Evolutionary conservation across 1,284 basidiomycete species (phyloP).

Genomic region (Melanopsichium pennsylvanicum): DNA sequence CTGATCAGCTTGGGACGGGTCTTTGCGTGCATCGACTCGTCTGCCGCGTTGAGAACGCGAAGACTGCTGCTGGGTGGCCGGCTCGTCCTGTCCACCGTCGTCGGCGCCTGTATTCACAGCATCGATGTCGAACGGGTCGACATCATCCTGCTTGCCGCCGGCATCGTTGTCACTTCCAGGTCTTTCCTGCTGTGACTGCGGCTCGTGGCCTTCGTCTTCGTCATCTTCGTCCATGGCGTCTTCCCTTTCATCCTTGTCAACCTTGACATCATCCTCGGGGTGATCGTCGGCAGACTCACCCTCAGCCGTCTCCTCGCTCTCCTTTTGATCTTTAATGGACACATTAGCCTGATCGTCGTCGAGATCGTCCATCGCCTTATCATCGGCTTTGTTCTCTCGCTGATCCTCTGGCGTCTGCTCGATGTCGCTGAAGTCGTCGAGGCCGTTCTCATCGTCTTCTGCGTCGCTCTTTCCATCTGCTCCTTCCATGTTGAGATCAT

Average conservation of each 20-base stretch:
- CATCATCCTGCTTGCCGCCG: constrained; percentile 12
- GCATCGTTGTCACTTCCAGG: constrained; percentile 8
- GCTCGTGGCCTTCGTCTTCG: constrained; percentile 27
- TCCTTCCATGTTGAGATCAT: constrained; percentile 58
- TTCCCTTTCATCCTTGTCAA: constrained; percentile 44
- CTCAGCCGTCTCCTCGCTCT: constrained; percentile 61
- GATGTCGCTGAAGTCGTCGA: constrained; percentile 74
- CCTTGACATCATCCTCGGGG: constrained; percentile 34
- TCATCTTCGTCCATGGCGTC: constrained; percentile 45
- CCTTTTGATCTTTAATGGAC: constrained; percentile 41
- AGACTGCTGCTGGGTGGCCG: constrained; percentile 43
- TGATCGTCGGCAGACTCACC: constrained; percentile 27
- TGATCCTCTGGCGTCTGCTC: constrained; percentile 69
- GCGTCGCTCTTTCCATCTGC: constrained; percentile 46
- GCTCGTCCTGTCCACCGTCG: constrained; percentile 39
- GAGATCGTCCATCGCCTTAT: constrained; percentile 39
- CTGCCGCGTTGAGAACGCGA: constrained; percentile 38
- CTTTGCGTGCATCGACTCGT: constrained; percentile 30
- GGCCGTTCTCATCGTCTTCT: constrained; percentile 69
- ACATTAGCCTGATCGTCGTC: constrained; percentile 18
- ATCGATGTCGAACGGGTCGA: constrained; percentile 34
- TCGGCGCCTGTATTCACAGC: constrained; percentile 43
- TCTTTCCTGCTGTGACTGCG: constrained; percentile 11
- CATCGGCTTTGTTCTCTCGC: constrained; percentile 18
- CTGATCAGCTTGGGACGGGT: constrained; percentile 54